A percentile compares a stretch with the other conserved stretches of the same genome.
These are phyloP conservation scores for Metschnikowia orientalis DNA, from an alignment of 805 yeast genomes.

Conservation along the genomic window DNA sequence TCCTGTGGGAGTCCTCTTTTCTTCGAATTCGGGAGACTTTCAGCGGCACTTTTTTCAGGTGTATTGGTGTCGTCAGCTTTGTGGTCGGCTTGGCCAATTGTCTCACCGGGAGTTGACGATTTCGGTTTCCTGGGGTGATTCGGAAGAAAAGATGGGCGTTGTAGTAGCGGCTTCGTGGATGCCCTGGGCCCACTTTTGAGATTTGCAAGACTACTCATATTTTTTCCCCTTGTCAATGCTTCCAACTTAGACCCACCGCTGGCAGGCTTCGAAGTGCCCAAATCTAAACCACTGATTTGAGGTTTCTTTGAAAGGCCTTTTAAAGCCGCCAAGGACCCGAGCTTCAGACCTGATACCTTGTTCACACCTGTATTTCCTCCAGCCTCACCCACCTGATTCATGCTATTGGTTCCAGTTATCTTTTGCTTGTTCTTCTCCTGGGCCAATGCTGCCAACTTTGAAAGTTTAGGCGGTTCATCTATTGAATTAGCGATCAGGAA, in stretches of 20 bases:
- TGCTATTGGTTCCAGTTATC: too few relatives aligned
- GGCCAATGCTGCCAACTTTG: conserved; percentile 14
- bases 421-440: conserved; percentile 1
- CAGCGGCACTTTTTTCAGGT: too few relatives aligned
- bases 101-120: too few relatives aligned
- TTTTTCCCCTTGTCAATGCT: conserved; percentile 6
- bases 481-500: conserved; percentile 18
- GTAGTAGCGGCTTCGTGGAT: not conserved
- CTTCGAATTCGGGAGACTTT: too few relatives aligned
- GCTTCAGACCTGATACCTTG: too few relatives aligned
- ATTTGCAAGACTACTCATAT: not conserved
- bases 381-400: too few relatives aligned
- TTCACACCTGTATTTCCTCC: too few relatives aligned
- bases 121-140: too few relatives aligned
- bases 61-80: too few relatives aligned
- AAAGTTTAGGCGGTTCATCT: conserved; percentile 16
- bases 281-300: not conserved
- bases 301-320: not conserved
- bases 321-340: conserved; percentile 6
- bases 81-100: too few relatives aligned
- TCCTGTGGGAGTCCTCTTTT: too few relatives aligned
- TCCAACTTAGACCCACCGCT: conserved; percentile 8
- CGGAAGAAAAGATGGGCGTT: too few relatives aligned
- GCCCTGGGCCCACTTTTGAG: not conserved
- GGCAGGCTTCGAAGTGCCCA: not conserved